These are phyloP conservation scores for Ceratobasidium sp. DNA, from an alignment of 1,284 basidiomycete genomes.

Conservation along the genomic window DNA sequence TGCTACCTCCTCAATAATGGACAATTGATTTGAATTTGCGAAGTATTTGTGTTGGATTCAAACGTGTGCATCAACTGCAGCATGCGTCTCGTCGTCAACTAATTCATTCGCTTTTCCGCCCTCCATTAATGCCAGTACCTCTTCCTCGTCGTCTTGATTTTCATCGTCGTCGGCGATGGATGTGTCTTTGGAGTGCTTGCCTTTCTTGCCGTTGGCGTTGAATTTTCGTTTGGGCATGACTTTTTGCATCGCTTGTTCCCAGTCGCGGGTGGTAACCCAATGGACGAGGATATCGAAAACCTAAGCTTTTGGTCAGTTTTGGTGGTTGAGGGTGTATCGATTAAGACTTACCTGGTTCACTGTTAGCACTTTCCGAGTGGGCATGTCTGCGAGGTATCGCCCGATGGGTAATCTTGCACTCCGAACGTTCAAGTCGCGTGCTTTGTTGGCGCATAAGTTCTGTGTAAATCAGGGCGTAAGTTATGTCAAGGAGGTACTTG, in stretches of 20 bases:
- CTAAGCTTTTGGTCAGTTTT: conserved; percentile 45
- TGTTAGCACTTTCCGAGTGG: conserved; percentile 91
- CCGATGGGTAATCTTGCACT: conserved; percentile 94
- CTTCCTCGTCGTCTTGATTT: conserved; percentile 43
- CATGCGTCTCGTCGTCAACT: not conserved
- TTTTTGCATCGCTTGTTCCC: conserved; percentile 83
- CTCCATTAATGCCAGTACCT: not conserved
- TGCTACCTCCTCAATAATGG: conserved; percentile 15
- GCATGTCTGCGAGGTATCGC: conserved; percentile 81
- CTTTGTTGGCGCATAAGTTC: conserved; percentile 92
- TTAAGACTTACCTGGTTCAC: conserved; percentile 80
- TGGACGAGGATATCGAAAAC: conserved; percentile 92
- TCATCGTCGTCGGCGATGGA: conserved; percentile 49
- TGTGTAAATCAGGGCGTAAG: conserved; percentile 54
- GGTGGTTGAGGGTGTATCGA: conserved; percentile 1
- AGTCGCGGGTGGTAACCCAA: conserved; percentile 85
- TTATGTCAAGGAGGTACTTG: conserved; percentile 20
- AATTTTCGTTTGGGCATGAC: conserved; percentile 94
- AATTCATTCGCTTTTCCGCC: not conserved
- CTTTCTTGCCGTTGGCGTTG: conserved; percentile 55
- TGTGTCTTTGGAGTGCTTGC: conserved; percentile 44
- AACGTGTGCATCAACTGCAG: not conserved
- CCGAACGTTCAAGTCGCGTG: conserved; percentile 75
- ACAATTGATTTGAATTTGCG: conserved; percentile 3
- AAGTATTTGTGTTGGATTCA: not conserved